Base-by-base conservation (phyloP, 495 filamentous ascomycete species). In the Hypomontagnella monticulosa region DNA sequence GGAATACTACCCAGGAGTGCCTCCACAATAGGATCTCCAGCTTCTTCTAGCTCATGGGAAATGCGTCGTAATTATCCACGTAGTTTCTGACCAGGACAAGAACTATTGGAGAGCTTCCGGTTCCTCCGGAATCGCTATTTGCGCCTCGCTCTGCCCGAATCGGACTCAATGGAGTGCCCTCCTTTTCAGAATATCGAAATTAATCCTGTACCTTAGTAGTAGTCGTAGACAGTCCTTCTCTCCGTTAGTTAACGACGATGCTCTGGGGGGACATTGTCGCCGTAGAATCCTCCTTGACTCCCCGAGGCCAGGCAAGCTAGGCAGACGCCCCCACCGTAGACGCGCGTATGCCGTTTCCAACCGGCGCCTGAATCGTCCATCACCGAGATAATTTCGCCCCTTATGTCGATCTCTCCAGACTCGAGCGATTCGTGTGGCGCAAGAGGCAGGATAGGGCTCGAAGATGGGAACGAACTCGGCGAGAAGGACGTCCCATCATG, bases 331-430 rank as follows among this genome's bases (percentile, higher is more conserved):
- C 81, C 81, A 37, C 81, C 80, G 48, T 83, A 82, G 19, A 83
- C 81, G 4, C 80, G 74, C 7, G 80, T 83, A 55, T 83, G 81
- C 23, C 80, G 75, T 62, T 76, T 79, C 80, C 80, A 83, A 11
- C 74, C 77, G 32, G 78, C 74, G 1, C 79, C 80, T 20, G 76
- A 67, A 37, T 74, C 76, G 61, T 82, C 76, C 67, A 76, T 71
- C 16, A 80, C 77, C 34, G 77, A 78, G 10, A 80, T 66, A 56
- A 80, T 79, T 55, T 81, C 79, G 20, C 76, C 80, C 18, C 78
- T 72, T 0, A 81, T 59, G 23, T 80, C 75, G 20, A 77, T 73
- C 49, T 78, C 76, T 1, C 70, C 63, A n/a, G 63, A 52, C n/a
- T 70, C 66, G 7, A 74, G 57, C 48, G 66, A 69, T 12, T 66